Base-by-base conservation (phyloP, 306 rosid species). In the Hippophae tibetana region DNA sequence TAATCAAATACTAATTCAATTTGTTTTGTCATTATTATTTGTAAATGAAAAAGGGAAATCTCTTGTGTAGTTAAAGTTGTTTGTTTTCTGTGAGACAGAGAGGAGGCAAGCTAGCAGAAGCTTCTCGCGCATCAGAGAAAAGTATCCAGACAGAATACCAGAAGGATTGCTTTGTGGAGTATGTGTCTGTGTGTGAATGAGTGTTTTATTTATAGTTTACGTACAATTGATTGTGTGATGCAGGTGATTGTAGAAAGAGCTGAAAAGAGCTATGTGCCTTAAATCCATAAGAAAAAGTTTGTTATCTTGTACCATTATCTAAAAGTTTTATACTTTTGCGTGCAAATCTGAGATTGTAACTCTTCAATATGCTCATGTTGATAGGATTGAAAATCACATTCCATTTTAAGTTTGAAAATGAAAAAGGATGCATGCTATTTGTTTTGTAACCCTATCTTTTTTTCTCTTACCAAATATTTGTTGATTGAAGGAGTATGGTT, bases 171-270 rank as follows among this genome's bases (percentile, higher is more conserved):
- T 53, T 7, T 54, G 38, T 55, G 42, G 18, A 50, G 31, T 46
- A 18, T 50, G 42, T 61, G 10, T 71, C 47, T 50, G 6, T 42
- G 6, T 41, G 50, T 14, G 61, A 25, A 7, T 14, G 23, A 51
- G 27, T 10, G 13, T n/a, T 9, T 27, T 63, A 42, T 43, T 25
- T 63, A 43, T 47, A 49, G 18, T 58, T 58, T 49, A 47, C 56
- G 5, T 49, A 45, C 12, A 60, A 56, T 55, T 53, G 7, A 42
- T 43, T 42, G 23, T 41, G 25, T 62, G 69, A 63, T 62, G 58
- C 55, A 85, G 89, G 94, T 85, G 69, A 78, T 85, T 66, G 89
- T 85, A 41, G 94, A 82, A 62, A 82, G 75, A 78, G 86, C 84
- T 61, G 84, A 75, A 41, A 82, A 82, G 82, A 79, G 76, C 71